Base-by-base conservation (phyloP, 257 asterid genomes). In the Solanum virginianum region DNA sequence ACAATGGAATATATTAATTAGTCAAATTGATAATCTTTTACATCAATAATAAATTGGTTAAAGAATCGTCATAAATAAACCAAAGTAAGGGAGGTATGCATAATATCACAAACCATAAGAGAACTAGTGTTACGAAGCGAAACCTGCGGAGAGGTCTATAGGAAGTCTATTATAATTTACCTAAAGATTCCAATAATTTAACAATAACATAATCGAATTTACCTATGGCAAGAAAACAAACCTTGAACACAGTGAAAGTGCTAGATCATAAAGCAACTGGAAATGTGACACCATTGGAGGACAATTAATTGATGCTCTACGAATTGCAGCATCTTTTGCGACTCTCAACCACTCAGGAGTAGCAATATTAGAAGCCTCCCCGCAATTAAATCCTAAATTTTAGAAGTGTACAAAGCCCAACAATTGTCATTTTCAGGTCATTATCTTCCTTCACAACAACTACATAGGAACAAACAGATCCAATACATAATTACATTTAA, bases 231-330 rank as follows among this genome's bases (percentile, higher is more conserved):
- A 86, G 90, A 81, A 88, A 87, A 86, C 93, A 87, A 87, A 97
- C 99, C 99, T 95, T 84, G 99, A 92, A 88, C 94, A 92, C 47
- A 95, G 89, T 3, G 98, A 92, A 82, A 95, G 95, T 53, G 96
- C 97, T 81, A 97, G 94, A 79, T 97, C 99, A 81, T 97, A 97
- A 84, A 95, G 94, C 87, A 97, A 90, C 90, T 97, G 99, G 90
- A 91, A 94, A 90, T 97, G 99, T 79, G 99, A 97, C 89, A 97
- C 98, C 99, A 97, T 95, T 14, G 99, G 99, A 87, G 99, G 94
- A 86, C 94, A 91, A 91, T 97, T 95, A 85, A 89, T 94, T 84
- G 99, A 95, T 82, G 99, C 99, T 91, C 99, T 95, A 82, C 99
- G 97, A 84, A 97, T 86, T 80, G 99, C 99, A 84, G 99, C 99